Percentiles rank a stretch among this genome's conserved stretches.
Evolutionary conservation across 352 stramenopile genomes (phyloP).

Genomic region (Globisporangium nagaii): DNA sequence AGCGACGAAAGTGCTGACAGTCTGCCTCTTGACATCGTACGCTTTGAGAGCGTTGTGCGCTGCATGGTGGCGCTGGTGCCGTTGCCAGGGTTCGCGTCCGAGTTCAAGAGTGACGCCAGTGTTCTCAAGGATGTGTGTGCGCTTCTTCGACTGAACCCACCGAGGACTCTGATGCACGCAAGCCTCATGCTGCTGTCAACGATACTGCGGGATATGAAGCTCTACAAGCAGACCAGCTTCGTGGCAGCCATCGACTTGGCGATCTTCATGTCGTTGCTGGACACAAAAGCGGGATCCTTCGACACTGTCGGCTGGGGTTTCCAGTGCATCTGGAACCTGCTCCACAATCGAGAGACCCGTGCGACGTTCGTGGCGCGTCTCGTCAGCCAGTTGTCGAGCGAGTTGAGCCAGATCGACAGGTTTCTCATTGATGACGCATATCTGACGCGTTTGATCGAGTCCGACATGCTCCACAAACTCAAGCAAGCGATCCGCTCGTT

Average conservation of each 20-base stretch:
- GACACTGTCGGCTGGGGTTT: background rate
- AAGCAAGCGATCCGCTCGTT: background rate
- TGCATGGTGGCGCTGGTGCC: background rate
- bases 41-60: background rate
- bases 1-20: background rate
- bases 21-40: background rate
- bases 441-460: background rate
- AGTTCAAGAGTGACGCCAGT: background rate
- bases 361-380: background rate
- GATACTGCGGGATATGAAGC: background rate
- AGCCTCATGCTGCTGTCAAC: background rate
- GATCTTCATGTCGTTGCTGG: background rate
- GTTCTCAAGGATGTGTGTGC: background rate
- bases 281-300: background rate
- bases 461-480: background rate
- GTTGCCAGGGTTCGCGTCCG: background rate
- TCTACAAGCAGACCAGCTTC: background rate
- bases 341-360: background rate
- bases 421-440: background rate
- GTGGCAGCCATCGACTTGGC: background rate
- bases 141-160: background rate
- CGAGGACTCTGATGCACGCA: background rate
- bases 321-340: background rate
- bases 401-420: background rate
- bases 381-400: background rate